These are phyloP conservation scores for Paecilomyces formosus DNA, from an alignment of 2,329 filamentous ascomycete species.

Conservation along the genomic window DNA sequence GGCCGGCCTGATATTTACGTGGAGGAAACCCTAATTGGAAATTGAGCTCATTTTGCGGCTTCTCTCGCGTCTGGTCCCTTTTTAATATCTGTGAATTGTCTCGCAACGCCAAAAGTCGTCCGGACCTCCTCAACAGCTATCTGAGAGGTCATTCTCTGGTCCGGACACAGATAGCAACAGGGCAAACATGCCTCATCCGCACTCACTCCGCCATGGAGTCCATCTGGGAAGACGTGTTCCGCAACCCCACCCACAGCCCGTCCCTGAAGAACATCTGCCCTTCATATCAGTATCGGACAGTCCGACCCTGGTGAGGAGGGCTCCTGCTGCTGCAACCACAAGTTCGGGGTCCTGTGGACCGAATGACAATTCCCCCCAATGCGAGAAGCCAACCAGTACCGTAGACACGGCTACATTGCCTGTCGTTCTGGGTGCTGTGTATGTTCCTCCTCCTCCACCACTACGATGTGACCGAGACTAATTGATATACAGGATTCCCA, in stretches of 20 bases:
- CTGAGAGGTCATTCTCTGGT: neutral
- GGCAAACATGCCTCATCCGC: conserved; percentile 16
- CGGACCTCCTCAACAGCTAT: neutral
- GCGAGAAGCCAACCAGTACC: conserved; percentile 54
- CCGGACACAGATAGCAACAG: neutral
- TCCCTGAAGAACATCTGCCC: conserved; percentile 18
- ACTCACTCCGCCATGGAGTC: conserved; percentile 18
- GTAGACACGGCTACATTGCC: conserved; percentile 53
- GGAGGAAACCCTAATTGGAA: neutral
- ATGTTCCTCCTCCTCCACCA: conserved; percentile 35
- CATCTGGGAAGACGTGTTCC: conserved; percentile 15
- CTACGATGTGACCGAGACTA: conserved; percentile 9
- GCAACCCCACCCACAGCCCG: conserved; percentile 15
- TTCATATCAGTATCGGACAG: conserved; percentile 11
- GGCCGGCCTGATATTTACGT: neutral
- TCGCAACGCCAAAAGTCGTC: too few species aligned
- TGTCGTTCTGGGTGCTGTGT: conserved; percentile 64
- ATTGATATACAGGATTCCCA: conserved; percentile 59
- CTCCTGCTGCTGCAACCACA: conserved; percentile 12
- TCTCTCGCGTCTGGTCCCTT: neutral
- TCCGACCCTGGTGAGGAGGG: conserved; percentile 22
- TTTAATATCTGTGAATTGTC: neutral
- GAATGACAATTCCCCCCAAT: conserved; percentile 26
- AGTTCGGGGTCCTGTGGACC: conserved; percentile 12
- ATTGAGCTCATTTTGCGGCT: neutral